Evolutionary conservation across 176 grass and related monocot species (phyloP).

Genomic region (Neostapfia colusana): DNA sequence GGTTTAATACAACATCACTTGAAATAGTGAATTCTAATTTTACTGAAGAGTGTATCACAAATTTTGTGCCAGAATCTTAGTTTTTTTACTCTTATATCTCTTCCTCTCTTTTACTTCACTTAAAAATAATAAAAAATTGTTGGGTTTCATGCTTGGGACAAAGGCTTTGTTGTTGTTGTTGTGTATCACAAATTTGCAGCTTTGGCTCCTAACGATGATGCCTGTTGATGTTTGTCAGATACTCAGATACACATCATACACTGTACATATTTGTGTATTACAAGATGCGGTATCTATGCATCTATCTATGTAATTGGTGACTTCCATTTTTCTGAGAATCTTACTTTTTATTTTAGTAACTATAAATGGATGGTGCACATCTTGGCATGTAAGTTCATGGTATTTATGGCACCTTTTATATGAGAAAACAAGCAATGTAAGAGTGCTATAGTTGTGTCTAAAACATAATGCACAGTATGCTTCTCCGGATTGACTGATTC

Average conservation of each 20-base stretch:
- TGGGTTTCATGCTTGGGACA: no score
- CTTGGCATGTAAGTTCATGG: neutral
- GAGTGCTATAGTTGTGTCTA: neutral
- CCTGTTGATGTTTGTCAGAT: neutral
- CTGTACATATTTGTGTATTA: constrained; percentile 6
- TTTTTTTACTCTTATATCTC: no score
- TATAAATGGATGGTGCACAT: neutral
- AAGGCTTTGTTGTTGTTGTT: no score
- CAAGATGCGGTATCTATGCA: neutral
- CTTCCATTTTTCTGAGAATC: neutral
- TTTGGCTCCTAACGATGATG: neutral
- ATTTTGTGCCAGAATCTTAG: no score
- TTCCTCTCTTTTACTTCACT: no score
- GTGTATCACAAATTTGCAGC: neutral
- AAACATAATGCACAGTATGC: neutral
- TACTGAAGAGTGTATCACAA: neutral
- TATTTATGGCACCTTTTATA: neutral
- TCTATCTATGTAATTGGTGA: neutral
- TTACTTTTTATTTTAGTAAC: constrained; percentile 9
- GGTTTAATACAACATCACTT: neutral
- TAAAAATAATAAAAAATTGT: no score
- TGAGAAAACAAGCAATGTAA: neutral
- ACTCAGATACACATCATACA: neutral
- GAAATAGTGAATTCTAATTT: neutral
- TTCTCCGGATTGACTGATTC: neutral